A percentile compares a stretch with the other conserved stretches of the same genome.
These are phyloP conservation scores for Gamarada debralockiae DNA, from an alignment of 495 filamentous ascomycete species.

Conservation along the genomic window DNA sequence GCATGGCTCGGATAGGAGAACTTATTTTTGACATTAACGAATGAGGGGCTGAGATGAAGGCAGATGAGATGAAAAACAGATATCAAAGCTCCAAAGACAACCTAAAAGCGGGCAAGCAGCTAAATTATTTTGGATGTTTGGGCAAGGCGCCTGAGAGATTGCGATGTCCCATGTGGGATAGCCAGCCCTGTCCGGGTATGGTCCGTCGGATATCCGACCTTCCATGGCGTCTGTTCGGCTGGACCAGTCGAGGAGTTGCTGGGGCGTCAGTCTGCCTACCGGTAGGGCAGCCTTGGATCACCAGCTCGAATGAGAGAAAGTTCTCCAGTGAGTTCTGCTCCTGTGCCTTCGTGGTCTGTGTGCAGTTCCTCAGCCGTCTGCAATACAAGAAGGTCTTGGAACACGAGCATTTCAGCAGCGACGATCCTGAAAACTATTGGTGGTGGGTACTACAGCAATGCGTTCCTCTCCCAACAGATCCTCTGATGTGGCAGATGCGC, in stretches of 20 bases:
- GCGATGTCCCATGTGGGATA: too few species aligned
- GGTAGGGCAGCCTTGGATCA: too few species aligned
- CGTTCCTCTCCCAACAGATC: background rate
- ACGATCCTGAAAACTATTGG: slow-evolving; percentile 2
- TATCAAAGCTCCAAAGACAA: background rate
- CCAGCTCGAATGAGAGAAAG: too few species aligned
- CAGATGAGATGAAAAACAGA: background rate
- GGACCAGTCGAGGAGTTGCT: too few species aligned
- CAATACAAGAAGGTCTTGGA: background rate
- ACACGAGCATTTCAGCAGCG: background rate
- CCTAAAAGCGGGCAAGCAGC: background rate
- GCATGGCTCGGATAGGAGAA: background rate
- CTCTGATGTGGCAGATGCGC: too few species aligned
- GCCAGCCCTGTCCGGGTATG: background rate
- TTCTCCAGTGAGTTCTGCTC: too few species aligned
- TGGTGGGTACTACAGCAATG: slow-evolving; percentile 8
- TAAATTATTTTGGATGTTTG: background rate
- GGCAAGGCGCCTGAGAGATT: slow-evolving; percentile 2
- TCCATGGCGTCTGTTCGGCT: background rate
- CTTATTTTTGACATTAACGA: slow-evolving; percentile 7
- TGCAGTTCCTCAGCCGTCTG: background rate
- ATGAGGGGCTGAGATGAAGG: background rate
- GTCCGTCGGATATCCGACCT: background rate
- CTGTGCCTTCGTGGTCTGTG: too few species aligned
- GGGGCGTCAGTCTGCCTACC: too few species aligned